phyloP scores from a whole-genome alignment of 768 basidiomycete species.

The Kwoniella mangroviensis region DNA sequence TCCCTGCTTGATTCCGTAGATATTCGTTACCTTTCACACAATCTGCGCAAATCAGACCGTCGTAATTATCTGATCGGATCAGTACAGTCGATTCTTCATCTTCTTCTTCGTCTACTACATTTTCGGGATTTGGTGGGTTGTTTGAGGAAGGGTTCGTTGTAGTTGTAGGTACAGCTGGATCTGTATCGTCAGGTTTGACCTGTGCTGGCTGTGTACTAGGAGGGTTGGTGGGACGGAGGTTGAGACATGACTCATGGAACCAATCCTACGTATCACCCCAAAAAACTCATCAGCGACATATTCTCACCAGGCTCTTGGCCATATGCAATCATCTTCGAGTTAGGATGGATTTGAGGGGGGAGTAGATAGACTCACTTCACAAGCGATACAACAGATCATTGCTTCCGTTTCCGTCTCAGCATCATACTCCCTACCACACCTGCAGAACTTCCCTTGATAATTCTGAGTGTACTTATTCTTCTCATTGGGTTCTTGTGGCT shows the following conservation, averaged over 20 bases:
- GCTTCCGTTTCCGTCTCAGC: slow-evolving; percentile 53
- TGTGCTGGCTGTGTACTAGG: neutral
- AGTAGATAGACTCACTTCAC: slow-evolving; percentile 43
- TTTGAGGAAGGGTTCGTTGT: neutral
- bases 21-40: slow-evolving; percentile 36
- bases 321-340: neutral
- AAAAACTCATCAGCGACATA: neutral
- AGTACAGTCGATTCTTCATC: slow-evolving; percentile 46
- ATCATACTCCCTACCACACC: slow-evolving; percentile 55
- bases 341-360: neutral
- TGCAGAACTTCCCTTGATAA: slow-evolving; percentile 53
- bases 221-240: slow-evolving; percentile 24
- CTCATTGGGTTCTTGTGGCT: slow-evolving; percentile 43
- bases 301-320: neutral
- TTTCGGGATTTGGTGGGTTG: neutral
- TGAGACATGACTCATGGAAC: slow-evolving; percentile 56
- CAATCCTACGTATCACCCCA: slow-evolving; percentile 39
- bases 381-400: slow-evolving; percentile 55
- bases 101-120: slow-evolving; percentile 40
- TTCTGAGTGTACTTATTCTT: slow-evolving; percentile 49
- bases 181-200: neutral
- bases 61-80: slow-evolving; percentile 48
- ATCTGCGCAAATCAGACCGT: slow-evolving; percentile 49
- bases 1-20: slow-evolving; percentile 39
- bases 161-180: neutral